Base-by-base conservation (phyloP, 2,329 filamentous ascomycete species). In the Falciphora oryzae region DNA sequence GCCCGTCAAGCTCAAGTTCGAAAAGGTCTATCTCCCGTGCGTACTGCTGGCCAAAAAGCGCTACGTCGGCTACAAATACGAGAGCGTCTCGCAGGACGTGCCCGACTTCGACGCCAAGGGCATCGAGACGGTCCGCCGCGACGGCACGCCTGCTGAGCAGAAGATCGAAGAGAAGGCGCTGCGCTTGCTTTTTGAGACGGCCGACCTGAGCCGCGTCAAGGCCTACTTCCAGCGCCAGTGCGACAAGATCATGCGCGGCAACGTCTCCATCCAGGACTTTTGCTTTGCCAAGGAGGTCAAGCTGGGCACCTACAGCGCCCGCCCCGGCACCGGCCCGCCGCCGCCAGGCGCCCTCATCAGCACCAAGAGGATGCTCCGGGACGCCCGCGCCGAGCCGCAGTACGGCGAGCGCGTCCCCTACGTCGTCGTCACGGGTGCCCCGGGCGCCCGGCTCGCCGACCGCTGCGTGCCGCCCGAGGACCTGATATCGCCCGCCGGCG, bases 61-160 rank as follows among this genome's bases (percentile, higher is more conserved):
- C 64, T 99, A 99, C 71, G 96, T 98, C 4, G 96, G 96, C 7
- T 97, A 97, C 81, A 97, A 97, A 74, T 99, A 96, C 77, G 95
- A 99, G 73, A 85, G 82, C 69, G 85, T 84, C 53, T 81, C 84
- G 22, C 95, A 99, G 73, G 79, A 75, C 11, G 86, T 88, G 68
- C 94, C 95, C 0, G 91, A 96, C 1, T 98, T 98, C 69, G 96
- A 99, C 74, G 96, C 95, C 65, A 99, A 99, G 76, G 95, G 96
- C 35, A 99, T 98, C 68, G 96, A 99, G 79, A 99, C 96, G 0
- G 94, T 99, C 10, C 88, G 96, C 1, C 86, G 95, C 61, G 95
- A 99, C 74, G 95, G 95, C 56, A 98, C 93, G 0, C 93, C 94
- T 0, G 94, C 93, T 0, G 92, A 97, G 76, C 94, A 98, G 74